phyloP scores from a whole-genome alignment of 2,329 filamentous ascomycete species.

The Zymoseptoria ardabiliae region DNA sequence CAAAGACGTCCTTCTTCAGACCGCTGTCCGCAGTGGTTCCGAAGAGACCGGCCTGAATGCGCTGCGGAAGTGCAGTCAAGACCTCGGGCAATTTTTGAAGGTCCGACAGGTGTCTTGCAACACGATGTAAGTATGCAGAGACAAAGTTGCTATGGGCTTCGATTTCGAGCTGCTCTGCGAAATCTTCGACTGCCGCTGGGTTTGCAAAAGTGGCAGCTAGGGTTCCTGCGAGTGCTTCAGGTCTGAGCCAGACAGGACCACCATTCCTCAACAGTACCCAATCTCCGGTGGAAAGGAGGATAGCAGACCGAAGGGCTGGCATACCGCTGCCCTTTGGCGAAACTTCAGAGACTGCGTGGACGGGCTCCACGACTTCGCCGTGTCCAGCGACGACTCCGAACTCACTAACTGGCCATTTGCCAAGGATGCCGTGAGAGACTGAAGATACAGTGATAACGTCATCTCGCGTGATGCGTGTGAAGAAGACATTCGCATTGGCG shows the following conservation, averaged over 20 bases:
- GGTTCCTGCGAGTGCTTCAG: conserved; percentile 74
- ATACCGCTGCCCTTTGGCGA: conserved; percentile 60
- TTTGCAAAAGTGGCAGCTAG: conserved; percentile 75
- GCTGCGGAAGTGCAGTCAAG: conserved; percentile 60
- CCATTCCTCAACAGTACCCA: conserved; percentile 83
- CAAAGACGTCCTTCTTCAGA: conserved; percentile 67
- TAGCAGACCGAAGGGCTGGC: conserved; percentile 71
- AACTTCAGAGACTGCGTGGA: conserved; percentile 75
- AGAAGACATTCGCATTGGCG: conserved; percentile 75
- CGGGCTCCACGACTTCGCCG: conserved; percentile 30
- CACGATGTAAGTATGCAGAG: conserved; percentile 78
- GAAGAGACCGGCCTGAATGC: conserved; percentile 50
- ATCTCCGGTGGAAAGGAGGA: conserved; percentile 58
- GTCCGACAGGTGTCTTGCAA: conserved; percentile 74
- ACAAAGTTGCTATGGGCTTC: conserved; percentile 77
- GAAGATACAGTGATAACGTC: conserved; percentile 71
- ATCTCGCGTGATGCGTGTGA: conserved; percentile 70
- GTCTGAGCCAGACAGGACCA: conserved; percentile 68
- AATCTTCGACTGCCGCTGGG: conserved; percentile 52
- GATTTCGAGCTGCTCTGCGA: conserved; percentile 74
- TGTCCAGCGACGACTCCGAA: conserved; percentile 21
- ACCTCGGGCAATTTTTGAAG: conserved; percentile 69
- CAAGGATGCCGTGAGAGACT: conserved; percentile 65
- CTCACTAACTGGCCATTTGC: conserved; percentile 59
- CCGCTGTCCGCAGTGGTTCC: conserved; percentile 35